Base-by-base conservation (phyloP, 192 early-diverging fungal genomes). In the Chytriomyces hyalinus region DNA sequence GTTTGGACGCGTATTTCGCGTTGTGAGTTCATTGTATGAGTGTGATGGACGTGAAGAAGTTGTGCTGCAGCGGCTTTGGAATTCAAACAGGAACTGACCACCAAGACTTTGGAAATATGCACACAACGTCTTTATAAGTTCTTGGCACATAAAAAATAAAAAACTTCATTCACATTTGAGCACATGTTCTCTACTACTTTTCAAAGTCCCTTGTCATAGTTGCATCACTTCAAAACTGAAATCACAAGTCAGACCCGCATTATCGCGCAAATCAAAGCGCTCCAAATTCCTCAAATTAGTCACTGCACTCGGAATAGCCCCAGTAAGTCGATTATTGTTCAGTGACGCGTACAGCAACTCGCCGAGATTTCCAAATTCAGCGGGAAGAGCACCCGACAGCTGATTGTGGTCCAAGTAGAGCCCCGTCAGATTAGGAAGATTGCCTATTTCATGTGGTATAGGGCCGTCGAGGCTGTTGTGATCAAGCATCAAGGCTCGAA, bases 11-110 rank as follows among this genome's bases (percentile, higher is more conserved):
- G 45, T 73, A 15, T 73, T 73, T 61, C 53, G 60, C 3, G 22
- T 73, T 22, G 7, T 63, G 10, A 73, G 59, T 48, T 49, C 15
- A 7, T 22, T 73, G 60, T 49, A 62, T 63, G 71, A 73, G 62
- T 73, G 71, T 62, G 71, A 63, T 47, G 71, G 71, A 45, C 8
- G 61, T 6, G 71, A 73, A 45, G 59, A 73, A 20, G 71, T 7
- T 3, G 46, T 73, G n/a, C 62, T 73, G 47, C 28, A 48, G 9
- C 71, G 71, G 11, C 7, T 73, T 62, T 28, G 49, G 48, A 24
- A 45, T 67, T 67, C 22, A 9, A 67, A 46, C 17, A 57, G 20
- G 53, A 2, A 57, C 15, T 13, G n/a, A 15, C n/a, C 11, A 57
- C 11, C 11, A n/a, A n/a, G n/a, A n/a, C n/a, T n/a, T n/a, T n/a